These are phyloP conservation scores for Geotrichum europaeum DNA, from an alignment of 1,139 yeast species.

Conservation along the genomic window DNA sequence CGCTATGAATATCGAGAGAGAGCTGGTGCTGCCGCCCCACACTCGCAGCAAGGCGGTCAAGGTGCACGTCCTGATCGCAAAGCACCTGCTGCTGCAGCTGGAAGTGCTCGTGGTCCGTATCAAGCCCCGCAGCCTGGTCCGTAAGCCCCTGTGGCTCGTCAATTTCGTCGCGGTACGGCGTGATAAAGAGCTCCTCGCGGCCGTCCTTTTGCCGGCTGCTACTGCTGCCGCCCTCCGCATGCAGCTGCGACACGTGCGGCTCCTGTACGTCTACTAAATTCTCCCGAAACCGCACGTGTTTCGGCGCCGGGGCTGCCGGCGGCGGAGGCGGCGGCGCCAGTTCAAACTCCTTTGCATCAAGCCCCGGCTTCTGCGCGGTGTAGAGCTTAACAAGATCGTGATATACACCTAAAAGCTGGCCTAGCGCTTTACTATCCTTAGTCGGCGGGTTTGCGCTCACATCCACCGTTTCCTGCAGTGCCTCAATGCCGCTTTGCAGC, in stretches of 20 bases:
- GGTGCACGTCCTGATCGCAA: slow-evolving; percentile 53
- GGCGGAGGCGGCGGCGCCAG: background rate
- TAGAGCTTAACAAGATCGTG: slow-evolving; percentile 9
- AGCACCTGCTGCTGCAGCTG: slow-evolving; percentile 64
- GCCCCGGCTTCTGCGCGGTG: background rate
- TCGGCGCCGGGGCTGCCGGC: slow-evolving; percentile 23
- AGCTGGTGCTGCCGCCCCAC: slow-evolving; percentile 60
- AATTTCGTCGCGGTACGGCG: slow-evolving; percentile 46
- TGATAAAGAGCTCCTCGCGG: slow-evolving; percentile 28
- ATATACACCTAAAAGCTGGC: slow-evolving; percentile 6
- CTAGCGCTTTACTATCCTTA: slow-evolving; percentile 4
- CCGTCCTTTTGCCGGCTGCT: slow-evolving; percentile 17
- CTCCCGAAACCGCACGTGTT: slow-evolving; percentile 53
- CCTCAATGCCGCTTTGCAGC: slow-evolving; percentile 34
- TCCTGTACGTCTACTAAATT: slow-evolving; percentile 32
- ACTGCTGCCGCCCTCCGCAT: slow-evolving; percentile 29
- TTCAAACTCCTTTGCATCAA: background rate
- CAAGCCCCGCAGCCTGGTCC: slow-evolving; percentile 19
- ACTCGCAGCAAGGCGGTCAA: slow-evolving; percentile 53
- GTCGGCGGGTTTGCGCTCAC: slow-evolving; percentile 2
- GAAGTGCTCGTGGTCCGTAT: slow-evolving; percentile 38
- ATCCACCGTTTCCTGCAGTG: slow-evolving; percentile 27
- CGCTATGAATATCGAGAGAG: slow-evolving; percentile 59
- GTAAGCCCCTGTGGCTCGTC: slow-evolving; percentile 24
- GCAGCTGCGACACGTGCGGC: slow-evolving; percentile 21